Base-by-base conservation (phyloP, 345 rosid species). In the Euphorbia pulcherrima region DNA sequence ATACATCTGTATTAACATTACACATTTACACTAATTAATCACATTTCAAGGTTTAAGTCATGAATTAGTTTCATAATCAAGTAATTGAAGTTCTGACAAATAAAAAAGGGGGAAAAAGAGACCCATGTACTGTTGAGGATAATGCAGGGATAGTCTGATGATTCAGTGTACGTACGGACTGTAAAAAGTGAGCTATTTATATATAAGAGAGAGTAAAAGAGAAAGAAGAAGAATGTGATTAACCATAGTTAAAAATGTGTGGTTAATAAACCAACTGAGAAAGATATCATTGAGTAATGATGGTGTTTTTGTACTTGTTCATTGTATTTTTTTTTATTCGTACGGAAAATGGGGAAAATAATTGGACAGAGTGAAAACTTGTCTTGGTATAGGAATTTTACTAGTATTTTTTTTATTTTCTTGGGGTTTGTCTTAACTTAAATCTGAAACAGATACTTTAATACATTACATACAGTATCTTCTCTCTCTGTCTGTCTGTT, bases 231-330 rank as follows among this genome's bases (percentile, higher is more conserved):
- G 63, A 20, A n/a, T 9, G 17, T 8, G 48, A 8, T 9, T 53
- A 54, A 73, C 76, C 63, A 73, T 60, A 68, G 76, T 67, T 39
- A 57, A 56, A n/a, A 44, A 37, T 7, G 70, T 53, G 57, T 23
- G 61, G 65, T 47, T 53, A 20, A 56, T 8, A 63, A 62, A 37
- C 39, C 69, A 76, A 52, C 62, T 74, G 82, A 60, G 65, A 77
- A 78, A 68, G 68, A 77, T 74, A 88, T 88, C 82, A 88, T 86
- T 82, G 83, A 79, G 83, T 78, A 88, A 88, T 88, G 86, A 88
- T 85, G 74, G 77, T 69, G 84, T 74, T 82, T 61, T 68, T 81
- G 80, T 79, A 81, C 80, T 79, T 80, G 60, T 14, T 54, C 53
- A 16, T 57, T 44, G 30, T 27, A 10, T 55, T 48, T 30, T 28